Evolutionary conservation across 1,139 yeast genomes (phyloP).

Genomic region (Yamadazyma epiphylla): DNA sequence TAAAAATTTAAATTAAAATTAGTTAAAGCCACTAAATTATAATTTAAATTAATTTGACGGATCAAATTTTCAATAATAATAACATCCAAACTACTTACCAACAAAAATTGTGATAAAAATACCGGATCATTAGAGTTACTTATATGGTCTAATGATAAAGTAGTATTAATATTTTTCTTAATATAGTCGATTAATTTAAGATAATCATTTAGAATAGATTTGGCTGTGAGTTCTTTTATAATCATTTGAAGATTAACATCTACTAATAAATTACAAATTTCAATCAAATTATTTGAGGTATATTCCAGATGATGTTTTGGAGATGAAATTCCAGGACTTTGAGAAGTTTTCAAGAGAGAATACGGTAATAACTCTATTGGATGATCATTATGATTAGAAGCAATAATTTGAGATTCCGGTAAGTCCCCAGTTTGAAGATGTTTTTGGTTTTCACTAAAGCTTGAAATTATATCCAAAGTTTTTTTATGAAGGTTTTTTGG

Average conservation of each 20-base stretch:
- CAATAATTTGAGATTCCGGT: slow-evolving; percentile 10
- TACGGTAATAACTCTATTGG: slow-evolving; percentile 16
- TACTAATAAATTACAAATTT: slow-evolving; percentile 18
- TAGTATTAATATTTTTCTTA: slow-evolving; percentile 15
- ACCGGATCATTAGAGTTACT: slow-evolving; percentile 29
- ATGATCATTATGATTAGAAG: slow-evolving; percentile 13
- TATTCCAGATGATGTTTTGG: slow-evolving; percentile 7
- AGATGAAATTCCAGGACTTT: slow-evolving; percentile 1
- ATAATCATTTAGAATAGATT: slow-evolving; percentile 22
- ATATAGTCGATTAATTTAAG: slow-evolving; percentile 24
- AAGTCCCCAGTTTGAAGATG: neutral
- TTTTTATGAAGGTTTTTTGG: slow-evolving; percentile 39
- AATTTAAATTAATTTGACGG: slow-evolving; percentile 24
- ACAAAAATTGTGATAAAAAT: slow-evolving; percentile 25
- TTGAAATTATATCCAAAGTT: slow-evolving; percentile 33
- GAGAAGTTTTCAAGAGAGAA: slow-evolving; percentile 5
- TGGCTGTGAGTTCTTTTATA: slow-evolving; percentile 27
- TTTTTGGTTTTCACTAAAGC: slow-evolving; percentile 14
- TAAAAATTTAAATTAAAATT: slow-evolving; percentile 7
- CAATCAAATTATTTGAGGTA: slow-evolving; percentile 19
- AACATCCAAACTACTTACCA: slow-evolving; percentile 26
- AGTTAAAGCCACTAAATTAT: slow-evolving; percentile 15
- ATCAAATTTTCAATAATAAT: slow-evolving; percentile 30
- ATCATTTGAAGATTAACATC: slow-evolving; percentile 21
- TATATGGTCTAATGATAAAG: slow-evolving; percentile 15